These are phyloP conservation scores for Candida oleophila DNA, from an alignment of 805 yeast species.

Conservation along the genomic window DNA sequence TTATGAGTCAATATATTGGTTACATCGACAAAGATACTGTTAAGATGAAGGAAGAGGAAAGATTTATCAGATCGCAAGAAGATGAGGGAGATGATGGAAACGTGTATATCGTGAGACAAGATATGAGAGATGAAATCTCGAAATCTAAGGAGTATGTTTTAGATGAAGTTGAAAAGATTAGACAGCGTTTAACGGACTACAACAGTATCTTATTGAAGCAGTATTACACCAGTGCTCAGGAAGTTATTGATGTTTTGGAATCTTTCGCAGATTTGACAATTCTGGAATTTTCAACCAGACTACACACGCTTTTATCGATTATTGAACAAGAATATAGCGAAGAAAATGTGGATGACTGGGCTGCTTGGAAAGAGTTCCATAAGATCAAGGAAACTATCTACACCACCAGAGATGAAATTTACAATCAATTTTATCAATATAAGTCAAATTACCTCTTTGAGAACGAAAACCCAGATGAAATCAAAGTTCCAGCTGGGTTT, in stretches of 20 bases:
- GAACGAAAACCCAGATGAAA: slow-evolving; percentile 11
- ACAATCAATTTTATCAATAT: slow-evolving; percentile 22
- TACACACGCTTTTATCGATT: slow-evolving; percentile 37
- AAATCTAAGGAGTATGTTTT: slow-evolving; percentile 23
- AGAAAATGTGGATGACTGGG: slow-evolving; percentile 31
- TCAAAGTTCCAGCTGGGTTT: slow-evolving; percentile 37
- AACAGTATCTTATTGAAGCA: slow-evolving; percentile 26
- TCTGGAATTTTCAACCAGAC: slow-evolving; percentile 60
- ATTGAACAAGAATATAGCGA: slow-evolving; percentile 12
- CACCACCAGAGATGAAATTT: slow-evolving; percentile 53
- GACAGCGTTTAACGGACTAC: slow-evolving; percentile 21
- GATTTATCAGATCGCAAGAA: slow-evolving; percentile 13
- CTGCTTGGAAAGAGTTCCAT: slow-evolving; percentile 62
- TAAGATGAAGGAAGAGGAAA: slow-evolving; percentile 20
- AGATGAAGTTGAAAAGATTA: slow-evolving; percentile 19
- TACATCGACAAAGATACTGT: slow-evolving; percentile 35
- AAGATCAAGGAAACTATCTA: slow-evolving; percentile 54
- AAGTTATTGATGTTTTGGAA: slow-evolving; percentile 64
- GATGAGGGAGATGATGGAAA: slow-evolving; percentile 10
- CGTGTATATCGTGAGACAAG: slow-evolving; percentile 31
- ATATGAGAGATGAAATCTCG: slow-evolving; percentile 33
- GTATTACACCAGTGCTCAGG: slow-evolving; percentile 34
- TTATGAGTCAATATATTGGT: slow-evolving; percentile 26
- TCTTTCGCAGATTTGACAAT: slow-evolving; percentile 71
- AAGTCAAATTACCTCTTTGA: slow-evolving; percentile 10